phyloP scores from a whole-genome alignment of 768 basidiomycete genomes.

The Lactarius pseudohatsudake region DNA sequence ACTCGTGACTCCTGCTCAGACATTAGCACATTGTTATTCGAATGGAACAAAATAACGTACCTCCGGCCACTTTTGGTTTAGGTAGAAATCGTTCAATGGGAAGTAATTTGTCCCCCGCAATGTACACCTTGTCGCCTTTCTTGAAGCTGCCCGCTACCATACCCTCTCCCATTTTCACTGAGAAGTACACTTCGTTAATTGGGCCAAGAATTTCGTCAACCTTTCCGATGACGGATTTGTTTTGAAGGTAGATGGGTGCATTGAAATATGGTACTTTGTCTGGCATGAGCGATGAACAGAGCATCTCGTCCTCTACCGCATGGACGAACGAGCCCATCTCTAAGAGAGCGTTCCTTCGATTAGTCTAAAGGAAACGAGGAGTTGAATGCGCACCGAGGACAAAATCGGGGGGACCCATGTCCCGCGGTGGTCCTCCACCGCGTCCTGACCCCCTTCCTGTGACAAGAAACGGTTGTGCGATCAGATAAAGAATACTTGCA shows the following conservation, averaged over 20 bases:
- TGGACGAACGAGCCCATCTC: constrained; percentile 93
- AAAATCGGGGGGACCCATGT: constrained; percentile 75
- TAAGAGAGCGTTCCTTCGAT: constrained; percentile 37
- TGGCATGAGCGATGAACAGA: constrained; percentile 79
- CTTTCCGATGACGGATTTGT: constrained; percentile 94
- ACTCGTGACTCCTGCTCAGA: constrained; percentile 39
- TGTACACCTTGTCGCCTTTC: constrained; percentile 97
- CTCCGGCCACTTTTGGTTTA: constrained; percentile 85
- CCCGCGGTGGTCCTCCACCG: constrained; percentile 62
- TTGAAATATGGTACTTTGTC: constrained; percentile 99
- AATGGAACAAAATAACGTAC: constrained; percentile 36
- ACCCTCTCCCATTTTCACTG: constrained; percentile 94
- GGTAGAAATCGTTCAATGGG: constrained; percentile 97
- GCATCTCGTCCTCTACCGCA: constrained; percentile 97
- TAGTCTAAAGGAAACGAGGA: background rate
- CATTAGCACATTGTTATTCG: constrained; percentile 10
- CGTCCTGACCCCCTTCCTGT: constrained; percentile 62
- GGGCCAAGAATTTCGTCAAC: constrained; percentile 99
- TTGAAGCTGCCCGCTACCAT: constrained; percentile 96
- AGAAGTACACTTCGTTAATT: constrained; percentile 98
- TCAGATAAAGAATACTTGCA: background rate
- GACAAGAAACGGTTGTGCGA: constrained; percentile 19
- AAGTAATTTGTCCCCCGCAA: constrained; percentile 94
- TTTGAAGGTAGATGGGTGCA: constrained; percentile 95
- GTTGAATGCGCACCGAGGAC: constrained; percentile 61